phyloP scores from a whole-genome alignment of 2,329 filamentous ascomycete genomes.

The Pleoardoris graminearum region DNA sequence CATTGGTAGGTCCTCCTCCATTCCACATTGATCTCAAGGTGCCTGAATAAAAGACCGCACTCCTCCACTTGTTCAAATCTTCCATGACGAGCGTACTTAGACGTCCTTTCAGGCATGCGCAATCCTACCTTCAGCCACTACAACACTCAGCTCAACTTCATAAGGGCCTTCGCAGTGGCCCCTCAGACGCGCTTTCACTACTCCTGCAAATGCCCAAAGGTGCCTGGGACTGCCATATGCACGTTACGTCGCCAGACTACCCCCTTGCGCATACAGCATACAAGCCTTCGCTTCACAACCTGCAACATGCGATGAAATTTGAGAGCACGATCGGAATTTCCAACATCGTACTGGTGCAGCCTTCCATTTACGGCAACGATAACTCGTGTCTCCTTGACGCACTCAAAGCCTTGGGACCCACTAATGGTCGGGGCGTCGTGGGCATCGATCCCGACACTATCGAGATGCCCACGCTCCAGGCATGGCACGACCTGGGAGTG shows the following conservation, averaged over 20 bases:
- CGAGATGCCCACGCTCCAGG: constrained; percentile 36
- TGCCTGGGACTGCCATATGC: constrained; percentile 67
- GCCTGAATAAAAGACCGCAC: constrained; percentile 1
- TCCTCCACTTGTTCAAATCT: not conserved
- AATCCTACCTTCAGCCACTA: constrained; percentile 4
- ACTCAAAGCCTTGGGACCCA: constrained; percentile 54
- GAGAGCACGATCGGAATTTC: constrained; percentile 56
- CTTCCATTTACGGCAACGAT: constrained; percentile 64
- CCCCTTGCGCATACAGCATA: constrained; percentile 55
- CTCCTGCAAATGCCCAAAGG: constrained; percentile 44
- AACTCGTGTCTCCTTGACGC: constrained; percentile 63
- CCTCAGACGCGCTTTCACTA: not conserved
- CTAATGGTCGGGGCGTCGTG: constrained; percentile 59
- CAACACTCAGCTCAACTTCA: constrained; percentile 3
- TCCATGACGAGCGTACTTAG: constrained; percentile 8
- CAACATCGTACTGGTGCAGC: constrained; percentile 62
- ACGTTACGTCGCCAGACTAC: constrained; percentile 61
- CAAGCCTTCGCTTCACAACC: constrained; percentile 53
- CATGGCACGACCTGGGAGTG: constrained; percentile 62
- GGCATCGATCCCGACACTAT: constrained; percentile 56
- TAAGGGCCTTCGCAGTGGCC: no score
- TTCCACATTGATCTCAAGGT: not conserved
- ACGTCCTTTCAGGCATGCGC: constrained; percentile 11
- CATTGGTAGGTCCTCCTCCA: not conserved
- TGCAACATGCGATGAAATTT: constrained; percentile 57